These are phyloP conservation scores for Mycena metata DNA, from an alignment of 768 basidiomycete genomes.

Conservation along the genomic window DNA sequence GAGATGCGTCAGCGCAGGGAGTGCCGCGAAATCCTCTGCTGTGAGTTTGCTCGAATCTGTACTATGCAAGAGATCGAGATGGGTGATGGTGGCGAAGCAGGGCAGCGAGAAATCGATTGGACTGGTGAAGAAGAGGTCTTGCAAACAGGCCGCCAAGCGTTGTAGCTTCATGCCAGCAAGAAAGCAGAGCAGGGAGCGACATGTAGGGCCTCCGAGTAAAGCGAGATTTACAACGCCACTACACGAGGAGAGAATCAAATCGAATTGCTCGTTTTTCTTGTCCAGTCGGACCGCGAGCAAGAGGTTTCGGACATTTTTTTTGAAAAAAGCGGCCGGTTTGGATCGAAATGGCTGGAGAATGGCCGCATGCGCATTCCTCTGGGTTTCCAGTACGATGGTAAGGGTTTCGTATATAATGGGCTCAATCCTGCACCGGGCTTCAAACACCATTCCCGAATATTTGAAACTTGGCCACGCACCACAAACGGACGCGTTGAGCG, in stretches of 20 bases:
- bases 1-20: conserved; percentile 4
- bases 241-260: background rate
- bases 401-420: background rate
- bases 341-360: background rate
- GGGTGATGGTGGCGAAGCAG: conserved; percentile 6
- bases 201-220: background rate
- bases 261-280: background rate
- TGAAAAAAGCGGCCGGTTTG: background rate
- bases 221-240: background rate
- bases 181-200: background rate
- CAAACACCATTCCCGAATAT: background rate
- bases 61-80: background rate
- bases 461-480: background rate
- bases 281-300: background rate
- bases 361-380: background rate
- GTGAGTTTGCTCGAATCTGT: background rate
- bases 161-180: background rate
- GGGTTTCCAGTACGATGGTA: background rate
- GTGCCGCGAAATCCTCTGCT: background rate
- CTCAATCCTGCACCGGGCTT: background rate
- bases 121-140: background rate
- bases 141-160: background rate
- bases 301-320: background rate
- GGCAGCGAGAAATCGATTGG: background rate
- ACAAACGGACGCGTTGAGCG: background rate